Percentiles rank a stretch among this genome's conserved stretches.
These are phyloP conservation scores for Penicillium angulare DNA, from an alignment of 495 filamentous ascomycete genomes.

Conservation along the genomic window DNA sequence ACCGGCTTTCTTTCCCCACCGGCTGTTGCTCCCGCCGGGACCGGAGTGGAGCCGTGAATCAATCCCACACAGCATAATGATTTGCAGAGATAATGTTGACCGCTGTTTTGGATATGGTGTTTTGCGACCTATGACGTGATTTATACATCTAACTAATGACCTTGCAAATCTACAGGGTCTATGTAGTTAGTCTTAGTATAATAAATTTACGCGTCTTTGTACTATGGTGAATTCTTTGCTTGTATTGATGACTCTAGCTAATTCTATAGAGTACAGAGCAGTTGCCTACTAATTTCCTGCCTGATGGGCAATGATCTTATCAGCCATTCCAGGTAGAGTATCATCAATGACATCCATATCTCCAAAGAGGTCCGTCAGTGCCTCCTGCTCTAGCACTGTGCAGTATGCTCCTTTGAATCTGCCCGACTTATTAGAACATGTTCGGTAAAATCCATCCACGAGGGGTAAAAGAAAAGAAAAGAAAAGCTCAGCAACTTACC, in stretches of 20 bases:
- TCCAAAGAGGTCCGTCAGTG: constrained; percentile 32
- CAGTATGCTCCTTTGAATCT: constrained; percentile 40
- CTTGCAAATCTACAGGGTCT: too few relatives aligned
- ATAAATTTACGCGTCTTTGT: too few relatives aligned
- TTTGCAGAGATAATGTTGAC: not conserved
- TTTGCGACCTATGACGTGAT: too few relatives aligned
- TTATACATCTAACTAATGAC: too few relatives aligned
- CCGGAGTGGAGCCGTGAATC: constrained; percentile 6
- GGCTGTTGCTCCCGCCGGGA: constrained; percentile 3
- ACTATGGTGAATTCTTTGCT: not conserved
- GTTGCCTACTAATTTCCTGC: constrained; percentile 8
- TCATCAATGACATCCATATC: constrained; percentile 41
- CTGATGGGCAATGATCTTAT: constrained; percentile 33
- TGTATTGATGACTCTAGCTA: not conserved
- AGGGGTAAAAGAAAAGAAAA: not conserved
- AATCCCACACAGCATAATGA: not conserved
- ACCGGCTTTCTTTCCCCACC: constrained; percentile 1
- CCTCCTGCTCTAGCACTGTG: constrained; percentile 34
- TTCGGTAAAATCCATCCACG: not conserved
- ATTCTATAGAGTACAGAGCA: too few relatives aligned
- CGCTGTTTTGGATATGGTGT: not conserved
- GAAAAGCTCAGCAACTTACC: constrained; percentile 15
- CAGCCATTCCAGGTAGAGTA: constrained; percentile 38
- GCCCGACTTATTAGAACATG: not conserved
- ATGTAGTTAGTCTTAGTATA: too few relatives aligned